Evolutionary conservation across 768 basidiomycete genomes (phyloP).

Genomic region (Trametes meyenii): DNA sequence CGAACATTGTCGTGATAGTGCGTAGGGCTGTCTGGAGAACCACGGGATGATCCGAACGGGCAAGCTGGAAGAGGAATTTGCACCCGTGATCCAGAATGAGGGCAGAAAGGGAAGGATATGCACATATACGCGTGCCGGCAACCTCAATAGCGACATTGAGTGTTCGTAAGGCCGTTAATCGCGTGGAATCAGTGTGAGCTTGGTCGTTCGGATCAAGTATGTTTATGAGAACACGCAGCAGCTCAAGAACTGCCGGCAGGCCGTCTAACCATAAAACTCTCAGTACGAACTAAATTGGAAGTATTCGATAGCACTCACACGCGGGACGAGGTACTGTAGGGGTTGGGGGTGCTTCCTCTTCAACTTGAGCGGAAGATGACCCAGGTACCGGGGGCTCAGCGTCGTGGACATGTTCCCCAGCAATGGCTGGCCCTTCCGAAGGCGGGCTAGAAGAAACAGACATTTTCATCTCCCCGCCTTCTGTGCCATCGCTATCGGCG

Average conservation of each 20-base stretch:
- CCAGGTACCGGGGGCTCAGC: neutral
- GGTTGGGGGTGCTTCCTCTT: conserved; percentile 20
- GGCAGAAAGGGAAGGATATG: conserved; percentile 74
- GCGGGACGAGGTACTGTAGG: conserved; percentile 23
- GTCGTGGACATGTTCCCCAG: neutral
- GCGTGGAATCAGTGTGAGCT: conserved; percentile 94
- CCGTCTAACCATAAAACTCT: conserved; percentile 57
- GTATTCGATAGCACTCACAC: neutral
- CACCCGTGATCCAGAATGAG: conserved; percentile 89
- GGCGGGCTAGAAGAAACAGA: conserved; percentile 43
- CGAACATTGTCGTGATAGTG: conserved; percentile 84
- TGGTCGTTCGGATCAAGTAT: conserved; percentile 94
- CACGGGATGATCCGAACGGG: conserved; percentile 82
- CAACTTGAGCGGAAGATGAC: neutral
- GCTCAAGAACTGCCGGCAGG: conserved; percentile 88
- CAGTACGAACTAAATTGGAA: neutral
- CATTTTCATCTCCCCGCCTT: conserved; percentile 63
- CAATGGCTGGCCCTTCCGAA: neutral
- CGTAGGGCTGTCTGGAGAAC: conserved; percentile 83
- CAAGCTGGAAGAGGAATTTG: conserved; percentile 96
- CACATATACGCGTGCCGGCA: conserved; percentile 72
- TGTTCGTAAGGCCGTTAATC: conserved; percentile 84
- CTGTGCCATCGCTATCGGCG: conserved; percentile 47
- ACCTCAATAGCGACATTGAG: conserved; percentile 88
- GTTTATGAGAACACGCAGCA: conserved; percentile 92